Evolutionary conservation across 108 stramenopile species (phyloP), one percentile per base, ranked within the genome.

Genomic region (Cyclotella kingstonii): DNA sequence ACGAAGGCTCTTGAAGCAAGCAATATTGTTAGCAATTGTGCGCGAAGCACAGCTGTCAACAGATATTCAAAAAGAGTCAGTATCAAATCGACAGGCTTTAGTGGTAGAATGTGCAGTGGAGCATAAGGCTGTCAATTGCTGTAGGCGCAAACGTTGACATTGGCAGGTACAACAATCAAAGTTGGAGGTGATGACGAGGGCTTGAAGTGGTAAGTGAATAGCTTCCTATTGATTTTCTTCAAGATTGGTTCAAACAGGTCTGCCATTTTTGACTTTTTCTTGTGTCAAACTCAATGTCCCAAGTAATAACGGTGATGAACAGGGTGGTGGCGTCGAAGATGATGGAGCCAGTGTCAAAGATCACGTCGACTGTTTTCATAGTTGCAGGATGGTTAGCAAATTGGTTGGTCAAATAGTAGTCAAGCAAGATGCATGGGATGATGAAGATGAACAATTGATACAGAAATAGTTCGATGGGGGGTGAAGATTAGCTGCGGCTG

Each of bases 401-500:
- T 14, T 33, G 34, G 28, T 5, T 33, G 6, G n/a, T 52, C 31
- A 33, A 52, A 26, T 26, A 52, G 5, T 34, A 17, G 10, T n/a
- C 38, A 29, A 25, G 26, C 19, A 56, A 3, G 14, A 54, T 18
- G 6, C 5, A 17, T 6, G 25, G 18, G 2, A 26, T n/a, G 25
- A 40, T 40, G 39, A 39, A 2, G 22, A 23, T 5, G 6, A 11
- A 23, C 12, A 38, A 17, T 6, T n/a, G 6, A 17, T 11, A 17
- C n/a, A 15, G 17, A 30, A 23, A 3, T 10, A 17, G 5, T 12
- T 8, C 4, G 21, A 43, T 29, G 3, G 19, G 10, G 15, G 18
- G 31, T 17, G 31, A 17, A n/a, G 34, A 4, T 8, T 5, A 48
- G 28, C 60, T 27, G 47, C 60, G 31, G 60, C 60, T 47, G 48